Evolutionary conservation across 768 basidiomycete genomes (phyloP), one percentile per base, ranked within the genome.

Genomic region (Termitomyces heimii): DNA sequence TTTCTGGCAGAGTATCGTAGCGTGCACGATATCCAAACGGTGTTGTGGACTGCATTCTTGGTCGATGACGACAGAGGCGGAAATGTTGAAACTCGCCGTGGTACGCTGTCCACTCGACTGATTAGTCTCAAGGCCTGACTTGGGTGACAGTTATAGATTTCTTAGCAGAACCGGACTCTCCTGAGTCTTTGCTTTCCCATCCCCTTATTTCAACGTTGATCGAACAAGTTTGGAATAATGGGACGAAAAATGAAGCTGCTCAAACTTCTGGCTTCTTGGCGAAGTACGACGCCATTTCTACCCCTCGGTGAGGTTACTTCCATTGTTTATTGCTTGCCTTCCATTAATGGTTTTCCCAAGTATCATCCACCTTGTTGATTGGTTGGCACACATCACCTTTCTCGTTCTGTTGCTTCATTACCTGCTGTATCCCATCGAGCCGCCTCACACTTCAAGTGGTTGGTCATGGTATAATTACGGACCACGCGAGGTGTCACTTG

Each of bases 1-100:
- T 84, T 80, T 62, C 67, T 84, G 10, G 60, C 66, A 16, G 73
- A 71, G 20, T 72, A 74, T 52, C 74, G 75, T 18, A 71, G 67
- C 24, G 59, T 70, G 9, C 64, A 62, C 24, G 77, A 83, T 53
- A 69, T 85, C 18, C 73, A 81, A 50, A 71, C 72, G 5, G 70
- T 77, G 14, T 65, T 85, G 28, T 85, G 83, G 83, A 69, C 71
- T 5, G 56, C 65, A 10, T 82, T 82, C 56, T 70, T 70, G n/a
- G 18, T 53, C 14, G n/a, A n/a, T n/a, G 3, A 55, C 72, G 28
- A 67, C 71, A 46, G 66, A 71, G 14, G 18, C 16, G 64, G 60
- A 22, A 62, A 61, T 8, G 4, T 45, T 4, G 53, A 51, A 22
- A 28, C 54, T 29, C 51, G 69, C 32, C 67, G 73, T 68, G 77